These are phyloP conservation scores for Allantophomopsis lycopodina DNA, from an alignment of 2,329 filamentous ascomycete species.

Conservation along the genomic window DNA sequence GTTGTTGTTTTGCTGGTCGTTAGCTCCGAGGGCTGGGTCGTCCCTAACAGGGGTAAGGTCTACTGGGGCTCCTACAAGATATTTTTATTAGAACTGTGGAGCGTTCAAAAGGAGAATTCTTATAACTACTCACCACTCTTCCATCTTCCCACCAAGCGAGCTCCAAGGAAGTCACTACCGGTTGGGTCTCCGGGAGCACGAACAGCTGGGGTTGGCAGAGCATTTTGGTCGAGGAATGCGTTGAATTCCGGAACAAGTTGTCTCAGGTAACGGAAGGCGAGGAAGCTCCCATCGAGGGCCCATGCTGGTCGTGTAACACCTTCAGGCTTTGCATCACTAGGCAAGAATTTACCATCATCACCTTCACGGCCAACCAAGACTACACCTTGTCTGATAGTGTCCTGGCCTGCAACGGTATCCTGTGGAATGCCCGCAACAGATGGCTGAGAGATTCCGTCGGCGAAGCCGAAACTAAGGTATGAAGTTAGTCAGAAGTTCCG, in stretches of 20 bases:
- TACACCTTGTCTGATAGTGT: constrained; percentile 19
- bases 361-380: constrained; percentile 23
- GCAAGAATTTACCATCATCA: constrained; percentile 11
- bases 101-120: neutral
- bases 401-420: constrained; percentile 15
- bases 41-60: constrained; percentile 17
- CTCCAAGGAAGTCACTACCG: constrained; percentile 19
- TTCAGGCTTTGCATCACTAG: neutral
- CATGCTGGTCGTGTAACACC: constrained; percentile 16
- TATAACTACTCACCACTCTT: constrained; percentile 13
- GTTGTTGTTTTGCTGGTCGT: constrained; percentile 13
- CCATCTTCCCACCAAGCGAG: constrained; percentile 29
- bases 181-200: constrained; percentile 13
- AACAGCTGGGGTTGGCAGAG: constrained; percentile 6
- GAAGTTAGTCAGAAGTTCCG: too few species aligned
- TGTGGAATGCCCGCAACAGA: constrained; percentile 19
- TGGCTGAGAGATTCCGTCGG: constrained; percentile 27
- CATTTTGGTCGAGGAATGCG: constrained; percentile 21
- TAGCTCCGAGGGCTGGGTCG: constrained; percentile 17
- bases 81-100: neutral
- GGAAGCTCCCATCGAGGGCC: constrained; percentile 29
- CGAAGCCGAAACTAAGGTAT: constrained; percentile 24
- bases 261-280: constrained; percentile 27
- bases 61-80: constrained; percentile 18
- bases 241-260: constrained; percentile 31